Conservation (phyloP, 2,329 filamentous ascomycete species). For the Nigrospora osmanthi region DNA sequence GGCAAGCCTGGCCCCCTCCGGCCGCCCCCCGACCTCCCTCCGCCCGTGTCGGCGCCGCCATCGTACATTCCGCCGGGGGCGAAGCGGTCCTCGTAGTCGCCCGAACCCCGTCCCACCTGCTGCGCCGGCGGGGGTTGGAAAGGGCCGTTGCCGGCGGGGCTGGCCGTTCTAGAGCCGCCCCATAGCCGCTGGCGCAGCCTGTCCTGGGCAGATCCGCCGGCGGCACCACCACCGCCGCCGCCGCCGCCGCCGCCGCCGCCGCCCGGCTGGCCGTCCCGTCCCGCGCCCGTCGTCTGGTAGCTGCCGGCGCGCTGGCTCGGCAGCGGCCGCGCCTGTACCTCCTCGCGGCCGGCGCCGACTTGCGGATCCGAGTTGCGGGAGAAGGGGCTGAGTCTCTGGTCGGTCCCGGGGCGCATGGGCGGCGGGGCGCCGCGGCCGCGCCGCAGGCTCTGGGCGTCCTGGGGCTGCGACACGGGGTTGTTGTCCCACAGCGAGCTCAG, state of each 20-base stretch:
- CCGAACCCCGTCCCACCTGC: slow-evolving; percentile 17
- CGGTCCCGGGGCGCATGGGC: slow-evolving; percentile 14
- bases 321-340: slow-evolving; percentile 47
- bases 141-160: slow-evolving; percentile 39
- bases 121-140: slow-evolving; percentile 37
- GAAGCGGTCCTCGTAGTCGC: slow-evolving; percentile 37
- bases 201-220: slow-evolving; percentile 63
- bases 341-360: slow-evolving; percentile 21
- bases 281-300: slow-evolving; percentile 49
- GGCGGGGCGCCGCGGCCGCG: slow-evolving; percentile 30
- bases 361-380: slow-evolving; percentile 20
- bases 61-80: slow-evolving; percentile 38
- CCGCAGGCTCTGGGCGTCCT: slow-evolving; percentile 35
- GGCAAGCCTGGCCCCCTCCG: slow-evolving; percentile 27
- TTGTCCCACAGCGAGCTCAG: slow-evolving; percentile 54
- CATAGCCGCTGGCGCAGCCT: slow-evolving; percentile 74
- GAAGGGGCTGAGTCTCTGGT: slow-evolving; percentile 24
- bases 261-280: slow-evolving; percentile 22
- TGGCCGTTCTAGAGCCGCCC: slow-evolving; percentile 52
- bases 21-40: slow-evolving; percentile 27
- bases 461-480: slow-evolving; percentile 24
- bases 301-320: slow-evolving; percentile 69
- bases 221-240: slow-evolving; percentile 31
- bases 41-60: slow-evolving; percentile 23
- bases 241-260: slow-evolving; percentile 34